These are phyloP conservation scores for Quercus berberidifolia DNA, from an alignment of 306 rosid genomes.

Conservation along the genomic window DNA sequence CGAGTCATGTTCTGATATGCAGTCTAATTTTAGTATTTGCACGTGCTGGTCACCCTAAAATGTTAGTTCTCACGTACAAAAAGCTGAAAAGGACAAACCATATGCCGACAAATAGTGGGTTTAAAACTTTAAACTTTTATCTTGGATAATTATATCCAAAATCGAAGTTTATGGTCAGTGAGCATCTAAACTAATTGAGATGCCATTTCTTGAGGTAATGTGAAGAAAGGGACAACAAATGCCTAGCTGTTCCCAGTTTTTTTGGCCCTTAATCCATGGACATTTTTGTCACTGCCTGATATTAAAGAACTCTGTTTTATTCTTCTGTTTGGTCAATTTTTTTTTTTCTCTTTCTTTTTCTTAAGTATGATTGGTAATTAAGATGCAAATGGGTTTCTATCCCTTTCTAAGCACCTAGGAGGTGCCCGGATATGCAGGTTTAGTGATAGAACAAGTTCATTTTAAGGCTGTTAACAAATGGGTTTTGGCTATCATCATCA, in stretches of 20 bases:
- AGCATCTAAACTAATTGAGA: conserved; percentile 17
- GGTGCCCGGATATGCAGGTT: not conserved
- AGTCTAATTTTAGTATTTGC: conserved; percentile 18
- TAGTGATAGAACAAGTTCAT: not conserved
- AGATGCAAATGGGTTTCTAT: not conserved
- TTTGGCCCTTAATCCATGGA: conserved; percentile 33
- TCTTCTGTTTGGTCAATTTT: conserved; percentile 49
- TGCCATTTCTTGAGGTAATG: conserved; percentile 21
- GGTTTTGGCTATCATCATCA: not conserved
- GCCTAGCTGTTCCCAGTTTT: conserved; percentile 31
- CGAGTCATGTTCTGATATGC: conserved; percentile 22
- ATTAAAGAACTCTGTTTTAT: conserved; percentile 36
- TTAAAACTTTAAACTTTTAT: conserved; percentile 13
- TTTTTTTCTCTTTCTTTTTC: conserved; percentile 9
- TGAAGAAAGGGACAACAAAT: conserved; percentile 40
- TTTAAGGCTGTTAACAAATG: not conserved
- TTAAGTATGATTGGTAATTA: not conserved
- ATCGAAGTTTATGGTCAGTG: conserved; percentile 8
- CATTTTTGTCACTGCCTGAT: conserved; percentile 50
- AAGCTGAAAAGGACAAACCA: conserved; percentile 8
- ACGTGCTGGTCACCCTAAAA: conserved; percentile 13
- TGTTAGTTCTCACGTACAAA: conserved; percentile 17
- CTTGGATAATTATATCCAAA: conserved; percentile 11
- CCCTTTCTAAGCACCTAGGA: conserved; percentile 1
- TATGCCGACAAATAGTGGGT: conserved; percentile 21